Conservation (phyloP, 179 eudicot genomes). For the Sideroxylon spinosum region DNA sequence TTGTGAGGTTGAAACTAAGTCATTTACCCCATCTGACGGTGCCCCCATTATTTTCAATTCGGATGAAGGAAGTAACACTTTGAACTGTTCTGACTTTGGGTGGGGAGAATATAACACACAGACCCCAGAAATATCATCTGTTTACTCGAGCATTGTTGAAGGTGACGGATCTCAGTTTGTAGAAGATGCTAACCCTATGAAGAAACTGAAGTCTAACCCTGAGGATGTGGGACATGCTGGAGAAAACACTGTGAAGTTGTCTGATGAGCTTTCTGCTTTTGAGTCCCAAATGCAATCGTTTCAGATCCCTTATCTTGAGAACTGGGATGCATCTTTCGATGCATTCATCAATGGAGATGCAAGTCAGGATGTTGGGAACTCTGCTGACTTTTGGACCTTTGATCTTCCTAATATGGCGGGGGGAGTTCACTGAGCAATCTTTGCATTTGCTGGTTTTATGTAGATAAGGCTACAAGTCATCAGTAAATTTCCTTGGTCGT, state of each 20-base stretch:
- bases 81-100: constrained; percentile 65
- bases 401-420: constrained; percentile 39
- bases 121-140: constrained; percentile 76
- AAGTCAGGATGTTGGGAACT: constrained; percentile 41
- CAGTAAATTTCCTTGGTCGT: constrained; percentile 20
- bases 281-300: constrained; percentile 62
- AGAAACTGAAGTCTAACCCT: constrained; percentile 47
- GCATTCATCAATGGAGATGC: constrained; percentile 56
- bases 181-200: constrained; percentile 46
- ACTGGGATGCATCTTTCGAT: constrained; percentile 57
- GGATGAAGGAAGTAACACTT: constrained; percentile 72
- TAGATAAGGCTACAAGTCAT: constrained; percentile 51
- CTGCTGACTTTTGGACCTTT: constrained; percentile 64
- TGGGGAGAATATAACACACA: constrained; percentile 62
- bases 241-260: constrained; percentile 27
- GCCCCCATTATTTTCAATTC: constrained; percentile 37
- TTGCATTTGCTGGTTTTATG: constrained; percentile 26
- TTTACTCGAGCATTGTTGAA: constrained; percentile 48
- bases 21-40: constrained; percentile 31
- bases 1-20: constrained; percentile 31
- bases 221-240: constrained; percentile 30
- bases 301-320: constrained; percentile 56
- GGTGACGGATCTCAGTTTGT: constrained; percentile 34
- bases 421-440: constrained; percentile 37
- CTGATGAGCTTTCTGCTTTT: constrained; percentile 54